Percentiles rank a stretch among this genome's conserved stretches.
Conservation (phyloP, 2,329 filamentous ascomycete species). For the Cordyceps cicadae region DNA sequence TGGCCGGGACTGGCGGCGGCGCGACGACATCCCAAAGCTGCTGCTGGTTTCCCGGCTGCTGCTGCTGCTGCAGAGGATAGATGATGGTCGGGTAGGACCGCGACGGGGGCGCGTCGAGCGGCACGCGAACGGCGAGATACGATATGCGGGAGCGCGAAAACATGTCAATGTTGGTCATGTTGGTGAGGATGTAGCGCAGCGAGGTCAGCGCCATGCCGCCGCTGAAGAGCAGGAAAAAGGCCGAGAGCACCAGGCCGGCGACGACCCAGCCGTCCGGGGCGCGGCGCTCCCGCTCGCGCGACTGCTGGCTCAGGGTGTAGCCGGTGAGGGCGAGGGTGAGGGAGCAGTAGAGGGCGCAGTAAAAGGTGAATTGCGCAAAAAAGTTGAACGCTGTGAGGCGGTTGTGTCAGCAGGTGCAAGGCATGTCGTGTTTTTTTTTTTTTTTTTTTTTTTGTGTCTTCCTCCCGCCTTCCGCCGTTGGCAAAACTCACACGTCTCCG, state of each 20-base stretch:
- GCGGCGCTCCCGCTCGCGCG: conserved; percentile 31
- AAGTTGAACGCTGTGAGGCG: conserved; percentile 66
- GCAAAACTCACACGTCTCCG: conserved; percentile 62
- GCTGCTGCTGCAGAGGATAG: conserved; percentile 46
- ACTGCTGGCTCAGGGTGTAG: conserved; percentile 52
- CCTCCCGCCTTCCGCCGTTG: too few species aligned
- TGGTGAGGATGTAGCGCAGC: conserved; percentile 59
- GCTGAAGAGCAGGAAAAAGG: conserved; percentile 74
- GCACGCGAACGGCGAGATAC: conserved; percentile 67
- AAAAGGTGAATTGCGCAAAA: conserved; percentile 80
- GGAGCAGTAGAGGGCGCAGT: conserved; percentile 59
- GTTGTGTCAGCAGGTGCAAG: neutral
- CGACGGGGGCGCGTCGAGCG: conserved; percentile 35
- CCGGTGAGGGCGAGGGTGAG: conserved; percentile 56
- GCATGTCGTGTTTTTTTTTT: too few species aligned
- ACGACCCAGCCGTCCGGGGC: conserved; percentile 52
- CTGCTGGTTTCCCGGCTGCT: conserved; percentile 2
- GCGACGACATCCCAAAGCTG: conserved; percentile 17
- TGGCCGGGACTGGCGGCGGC: neutral
- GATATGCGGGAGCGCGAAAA: conserved; percentile 56
- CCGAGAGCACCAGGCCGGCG: conserved; percentile 56
- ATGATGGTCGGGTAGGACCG: conserved; percentile 44
- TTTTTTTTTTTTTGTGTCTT: too few species aligned
- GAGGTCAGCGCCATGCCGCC: conserved; percentile 69
- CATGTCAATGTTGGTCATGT: conserved; percentile 79